These are phyloP conservation scores for Panicum miliaceum DNA, from an alignment of 176 grass and related monocot species.

Conservation along the genomic window DNA sequence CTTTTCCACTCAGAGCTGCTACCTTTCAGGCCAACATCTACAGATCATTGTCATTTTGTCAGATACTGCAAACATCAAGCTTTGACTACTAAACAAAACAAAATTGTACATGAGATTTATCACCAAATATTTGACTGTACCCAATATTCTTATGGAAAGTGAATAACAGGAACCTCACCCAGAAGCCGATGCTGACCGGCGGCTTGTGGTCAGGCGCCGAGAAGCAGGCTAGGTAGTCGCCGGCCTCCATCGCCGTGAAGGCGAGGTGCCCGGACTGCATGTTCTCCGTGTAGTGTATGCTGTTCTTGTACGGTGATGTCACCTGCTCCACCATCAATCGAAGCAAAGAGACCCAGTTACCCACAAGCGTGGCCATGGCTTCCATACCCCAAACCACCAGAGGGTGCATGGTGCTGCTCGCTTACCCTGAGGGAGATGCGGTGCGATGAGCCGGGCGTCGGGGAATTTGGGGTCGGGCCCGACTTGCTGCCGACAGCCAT, in stretches of 20 bases:
- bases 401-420: neutral
- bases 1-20: no score
- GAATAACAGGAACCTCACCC: no score
- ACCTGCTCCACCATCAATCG: constrained; percentile 50
- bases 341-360: neutral
- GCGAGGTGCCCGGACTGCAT: constrained; percentile 86
- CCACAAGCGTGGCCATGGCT: neutral
- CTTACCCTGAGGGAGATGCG: constrained; percentile 85
- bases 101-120: no score
- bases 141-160: no score
- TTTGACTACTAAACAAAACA: no score
- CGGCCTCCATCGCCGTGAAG: constrained; percentile 77
- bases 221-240: constrained; percentile 95
- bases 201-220: constrained; percentile 84
- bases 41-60: no score
- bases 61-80: no score
- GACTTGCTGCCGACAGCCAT: constrained; percentile 91
- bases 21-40: no score
- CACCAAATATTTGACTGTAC: no score
- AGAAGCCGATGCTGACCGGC: constrained; percentile 52
- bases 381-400: neutral
- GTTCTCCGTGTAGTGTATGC: constrained; percentile 84
- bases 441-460: constrained; percentile 74
- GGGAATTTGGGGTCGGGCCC: constrained; percentile 57
- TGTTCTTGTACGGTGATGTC: constrained; percentile 91